Percentiles rank a stretch among this genome's conserved stretches.
Conservation (phyloP, 331 rosid species). For the Phaseolus coccineus region DNA sequence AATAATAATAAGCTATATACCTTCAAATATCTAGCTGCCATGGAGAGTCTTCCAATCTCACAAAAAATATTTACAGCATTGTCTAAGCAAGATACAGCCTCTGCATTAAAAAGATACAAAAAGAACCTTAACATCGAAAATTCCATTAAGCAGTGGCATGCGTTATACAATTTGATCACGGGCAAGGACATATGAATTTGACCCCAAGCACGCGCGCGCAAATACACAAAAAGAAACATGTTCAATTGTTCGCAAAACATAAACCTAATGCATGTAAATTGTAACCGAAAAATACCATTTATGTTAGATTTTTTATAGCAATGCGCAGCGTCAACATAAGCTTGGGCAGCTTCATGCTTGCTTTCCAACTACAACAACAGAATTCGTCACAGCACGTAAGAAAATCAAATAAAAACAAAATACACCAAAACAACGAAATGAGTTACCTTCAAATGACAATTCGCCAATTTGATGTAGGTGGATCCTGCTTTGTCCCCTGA, state of each 20-base stretch:
- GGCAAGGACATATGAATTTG: neutral
- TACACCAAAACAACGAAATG: neutral
- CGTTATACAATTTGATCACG: neutral
- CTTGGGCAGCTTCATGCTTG: conserved; percentile 95
- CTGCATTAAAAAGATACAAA: conserved; percentile 49
- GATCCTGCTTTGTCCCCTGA: conserved; percentile 93
- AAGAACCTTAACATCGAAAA: conserved; percentile 15
- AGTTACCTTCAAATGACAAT: conserved; percentile 81
- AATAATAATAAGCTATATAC: conserved; percentile 43
- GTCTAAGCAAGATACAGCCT: conserved; percentile 82
- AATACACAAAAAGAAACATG: neutral
- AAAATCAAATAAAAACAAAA: neutral
- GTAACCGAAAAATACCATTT: conserved; percentile 61
- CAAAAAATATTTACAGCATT: conserved; percentile 77
- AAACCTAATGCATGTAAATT: neutral
- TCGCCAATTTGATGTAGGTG: conserved; percentile 75
- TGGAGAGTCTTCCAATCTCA: conserved; percentile 95
- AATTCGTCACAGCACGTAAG: conserved; percentile 25
- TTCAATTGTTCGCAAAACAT: neutral
- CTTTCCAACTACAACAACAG: conserved; percentile 70
- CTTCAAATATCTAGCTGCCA: conserved; percentile 97
- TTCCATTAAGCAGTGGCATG: neutral
- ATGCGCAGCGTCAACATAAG: conserved; percentile 89
- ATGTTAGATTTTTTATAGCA: conserved; percentile 77
- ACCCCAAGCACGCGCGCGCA: neutral